Conservation (phyloP, 768 basidiomycete species). For the Suillus plorans region DNA sequence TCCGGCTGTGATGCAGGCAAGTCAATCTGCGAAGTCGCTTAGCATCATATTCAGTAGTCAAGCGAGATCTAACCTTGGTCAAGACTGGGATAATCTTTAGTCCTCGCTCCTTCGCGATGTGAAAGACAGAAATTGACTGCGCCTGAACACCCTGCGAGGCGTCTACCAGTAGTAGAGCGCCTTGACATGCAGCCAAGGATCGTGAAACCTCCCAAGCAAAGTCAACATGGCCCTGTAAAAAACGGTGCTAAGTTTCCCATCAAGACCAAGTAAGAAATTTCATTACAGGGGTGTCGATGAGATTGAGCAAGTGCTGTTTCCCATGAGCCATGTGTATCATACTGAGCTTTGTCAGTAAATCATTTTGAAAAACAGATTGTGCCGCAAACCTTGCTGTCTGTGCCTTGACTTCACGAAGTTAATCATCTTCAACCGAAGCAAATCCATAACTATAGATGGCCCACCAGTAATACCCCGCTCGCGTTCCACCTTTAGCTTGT, state of each 20-base stretch:
- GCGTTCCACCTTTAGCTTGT: conserved; percentile 95
- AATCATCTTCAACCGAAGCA: conserved; percentile 5
- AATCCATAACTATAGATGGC: conserved; percentile 13
- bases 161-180: conserved; percentile 84
- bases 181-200: conserved; percentile 90
- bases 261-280: background rate
- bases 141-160: conserved; percentile 98
- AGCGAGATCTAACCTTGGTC: conserved; percentile 67
- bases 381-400: conserved; percentile 78
- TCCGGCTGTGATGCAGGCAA: conserved; percentile 86
- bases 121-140: conserved; percentile 93
- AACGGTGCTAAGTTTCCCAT: no score
- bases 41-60: conserved; percentile 2
- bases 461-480: conserved; percentile 94
- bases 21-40: conserved; percentile 64
- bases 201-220: conserved; percentile 97
- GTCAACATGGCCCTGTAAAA: conserved; percentile 85
- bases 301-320: conserved; percentile 74
- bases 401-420: conserved; percentile 70
- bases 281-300: conserved; percentile 92
- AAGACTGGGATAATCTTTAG: conserved; percentile 86
- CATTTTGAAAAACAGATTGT: background rate
- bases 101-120: conserved; percentile 79
- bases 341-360: conserved; percentile 36
- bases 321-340: conserved; percentile 72